Percentiles rank a stretch among this genome's conserved stretches.
phyloP scores from a whole-genome alignment of 768 basidiomycete species.

The Boletus coccyginus region DNA sequence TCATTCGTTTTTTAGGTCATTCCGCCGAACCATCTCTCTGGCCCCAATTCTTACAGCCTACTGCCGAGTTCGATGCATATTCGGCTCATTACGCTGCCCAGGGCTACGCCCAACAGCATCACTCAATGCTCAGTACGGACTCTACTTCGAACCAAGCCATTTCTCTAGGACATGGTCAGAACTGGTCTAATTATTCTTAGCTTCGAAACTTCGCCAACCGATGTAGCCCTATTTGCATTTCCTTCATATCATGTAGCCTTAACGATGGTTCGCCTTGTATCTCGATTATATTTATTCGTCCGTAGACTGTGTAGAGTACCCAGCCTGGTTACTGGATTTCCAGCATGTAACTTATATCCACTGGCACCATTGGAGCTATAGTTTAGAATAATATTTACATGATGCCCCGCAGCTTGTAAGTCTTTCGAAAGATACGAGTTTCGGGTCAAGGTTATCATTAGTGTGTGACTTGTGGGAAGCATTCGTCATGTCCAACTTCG shows the following conservation, averaged over 20 bases:
- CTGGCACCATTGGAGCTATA: background rate
- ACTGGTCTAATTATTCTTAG: background rate
- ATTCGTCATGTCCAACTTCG: slow-evolving; percentile 36
- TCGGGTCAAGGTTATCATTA: too few relatives aligned
- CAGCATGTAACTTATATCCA: background rate
- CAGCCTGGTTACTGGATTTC: background rate
- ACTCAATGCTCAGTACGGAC: background rate
- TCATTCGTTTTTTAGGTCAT: slow-evolving; percentile 7
- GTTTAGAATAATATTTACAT: background rate
- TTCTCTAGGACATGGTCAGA: background rate
- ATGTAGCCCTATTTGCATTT: background rate
- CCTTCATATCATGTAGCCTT: slow-evolving; percentile 7
- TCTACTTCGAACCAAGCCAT: background rate
- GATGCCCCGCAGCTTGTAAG: too few relatives aligned
- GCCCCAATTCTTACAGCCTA: background rate
- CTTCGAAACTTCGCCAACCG: background rate
- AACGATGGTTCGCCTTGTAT: background rate
- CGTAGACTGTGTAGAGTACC: background rate
- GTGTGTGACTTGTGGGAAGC: background rate
- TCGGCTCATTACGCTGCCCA: background rate
- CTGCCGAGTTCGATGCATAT: background rate
- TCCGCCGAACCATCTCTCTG: background rate
- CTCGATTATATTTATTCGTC: background rate
- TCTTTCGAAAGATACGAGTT: too few relatives aligned
- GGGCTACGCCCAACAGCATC: background rate